Evolutionary conservation across 371 early-diverging fungal species (phyloP), one percentile per base, ranked within the genome.

Genomic region (Mortierella sp.): DNA sequence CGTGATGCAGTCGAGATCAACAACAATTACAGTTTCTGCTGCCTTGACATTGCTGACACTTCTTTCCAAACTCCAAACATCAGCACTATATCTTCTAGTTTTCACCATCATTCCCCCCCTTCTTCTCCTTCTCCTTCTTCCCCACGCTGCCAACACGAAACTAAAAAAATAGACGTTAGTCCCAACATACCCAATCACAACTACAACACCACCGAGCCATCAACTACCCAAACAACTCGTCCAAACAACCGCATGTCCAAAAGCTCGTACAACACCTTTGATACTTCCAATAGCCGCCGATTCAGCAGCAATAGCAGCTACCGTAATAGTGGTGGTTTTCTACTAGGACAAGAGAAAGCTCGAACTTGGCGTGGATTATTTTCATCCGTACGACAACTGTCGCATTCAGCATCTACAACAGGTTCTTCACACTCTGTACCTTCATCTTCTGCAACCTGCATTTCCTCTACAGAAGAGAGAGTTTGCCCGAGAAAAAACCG

Each of bases 361-460:
- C 14, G 49, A 1, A 70, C 75, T 28, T 75, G 75, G 75, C 70
- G 62, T 28, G 70, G 70, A 14, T 52, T 75, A n/a, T 70, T 75
- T 30, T 45, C 70, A 2, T 65, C 75, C 20, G 75, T 70, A 16
- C 60, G 75, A n/a, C 70, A 70, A n/a, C 66, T 70, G 24, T 70
- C 75, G 0, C 70, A 75, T 37, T 54, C 70, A 2, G 47, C 75
- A 20, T 75, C 75, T 1, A 57, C 70, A 1, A 66, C 66, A 2
- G 66, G 70, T 5, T 70, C 75, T 0, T 22, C 28, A 32, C 37
- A 66, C 20, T 66, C 65, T 10, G 26, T 39, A 26, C 66, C 70
- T 26, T 59, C 70, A 2, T 70, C 66, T 12, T 66, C 75, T 0
- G 37, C 55, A 22, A 45, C 51, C 4, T 64, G 59, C 10, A 11